A percentile compares a stretch with the other conserved stretches of the same genome.
Conservation (phyloP, 371 early-diverging fungal genomes). For the Funneliformis caledonium region DNA sequence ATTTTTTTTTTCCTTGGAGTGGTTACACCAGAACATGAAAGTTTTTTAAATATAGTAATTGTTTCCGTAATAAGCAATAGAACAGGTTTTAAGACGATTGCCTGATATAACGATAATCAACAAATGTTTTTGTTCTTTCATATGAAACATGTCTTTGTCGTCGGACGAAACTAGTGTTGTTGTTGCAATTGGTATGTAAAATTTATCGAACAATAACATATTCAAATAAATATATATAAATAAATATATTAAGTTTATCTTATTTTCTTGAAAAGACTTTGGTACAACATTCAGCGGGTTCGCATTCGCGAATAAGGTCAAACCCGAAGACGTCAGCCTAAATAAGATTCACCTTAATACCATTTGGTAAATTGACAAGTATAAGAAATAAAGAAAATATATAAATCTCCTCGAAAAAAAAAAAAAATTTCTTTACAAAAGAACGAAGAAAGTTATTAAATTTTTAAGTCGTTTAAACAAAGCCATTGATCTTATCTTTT, state of each 20-base stretch:
- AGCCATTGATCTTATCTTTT: background rate
- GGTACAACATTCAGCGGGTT: conserved; percentile 20
- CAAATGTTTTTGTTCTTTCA: background rate
- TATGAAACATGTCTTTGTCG: background rate
- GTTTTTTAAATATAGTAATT: too few relatives aligned
- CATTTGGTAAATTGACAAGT: background rate
- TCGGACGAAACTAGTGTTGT: conserved; percentile 1
- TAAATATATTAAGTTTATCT: too few relatives aligned
- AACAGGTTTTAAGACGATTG: too few relatives aligned
- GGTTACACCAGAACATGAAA: too few relatives aligned
- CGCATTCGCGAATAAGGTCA: conserved; percentile 12
- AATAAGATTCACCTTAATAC: background rate
- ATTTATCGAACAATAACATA: background rate
- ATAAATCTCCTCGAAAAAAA: too few relatives aligned
- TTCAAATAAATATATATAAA: too few relatives aligned
- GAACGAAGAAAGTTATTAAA: too few relatives aligned
- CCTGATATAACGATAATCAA: too few relatives aligned
- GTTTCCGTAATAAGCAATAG: too few relatives aligned
- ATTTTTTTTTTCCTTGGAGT: too few relatives aligned
- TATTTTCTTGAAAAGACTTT: background rate
- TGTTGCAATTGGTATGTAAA: conserved; percentile 34
- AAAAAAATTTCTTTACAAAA: too few relatives aligned
- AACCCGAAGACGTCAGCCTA: background rate
- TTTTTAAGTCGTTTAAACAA: too few relatives aligned
- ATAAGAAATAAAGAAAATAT: background rate